Evolutionary conservation across 768 basidiomycete species (phyloP), one percentile per base, ranked within the genome.

Genomic region (Mrakia blollopis): DNA sequence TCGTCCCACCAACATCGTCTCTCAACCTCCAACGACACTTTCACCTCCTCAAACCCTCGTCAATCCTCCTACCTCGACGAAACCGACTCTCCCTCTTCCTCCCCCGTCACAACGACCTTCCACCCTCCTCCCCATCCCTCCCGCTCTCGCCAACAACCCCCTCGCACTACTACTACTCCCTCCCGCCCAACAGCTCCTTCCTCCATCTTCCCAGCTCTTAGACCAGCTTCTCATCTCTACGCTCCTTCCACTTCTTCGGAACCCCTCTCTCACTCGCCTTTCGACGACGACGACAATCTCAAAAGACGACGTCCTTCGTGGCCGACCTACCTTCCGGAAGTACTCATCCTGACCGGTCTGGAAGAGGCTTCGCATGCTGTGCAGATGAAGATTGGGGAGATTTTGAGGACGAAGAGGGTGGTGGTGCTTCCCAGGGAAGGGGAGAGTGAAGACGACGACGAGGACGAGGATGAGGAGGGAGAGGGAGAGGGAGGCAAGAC

Each of bases 181-280:
- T 30, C 30, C 30, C 54, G 54, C 11, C 11, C 57, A 28, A 21
- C 62, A 0, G 62, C 62, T 3, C 62, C 62, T 4, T 63, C 62
- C n/a, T 63, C 62, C 62, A 63, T 63, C 62, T 63, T 32, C 62
- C 62, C 62, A n/a, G 30, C 62, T 16, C 62, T 63, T 14, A 32
- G 62, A 11, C 62, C 62, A 32, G 62, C 32, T 32, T 63, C 62
- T 14, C 62, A 63, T 25, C 62, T 63, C 62, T 63, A 63, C 62
- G 62, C 62, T 32, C 62, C 62, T 13, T 63, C 62, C 6, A 63
- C 62, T 0, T 7, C 35, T 11, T 63, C 62, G 2, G 57, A 57
- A 8, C 9, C 21, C 61, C n/a, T 30, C 16, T n/a, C n/a, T n/a
- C n/a, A n/a, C n/a, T 63, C 62, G 2, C 62, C 62, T 13, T 63